Conservation (phyloP, 2,329 filamentous ascomycete genomes). For the Sclerotinia subarctica region DNA sequence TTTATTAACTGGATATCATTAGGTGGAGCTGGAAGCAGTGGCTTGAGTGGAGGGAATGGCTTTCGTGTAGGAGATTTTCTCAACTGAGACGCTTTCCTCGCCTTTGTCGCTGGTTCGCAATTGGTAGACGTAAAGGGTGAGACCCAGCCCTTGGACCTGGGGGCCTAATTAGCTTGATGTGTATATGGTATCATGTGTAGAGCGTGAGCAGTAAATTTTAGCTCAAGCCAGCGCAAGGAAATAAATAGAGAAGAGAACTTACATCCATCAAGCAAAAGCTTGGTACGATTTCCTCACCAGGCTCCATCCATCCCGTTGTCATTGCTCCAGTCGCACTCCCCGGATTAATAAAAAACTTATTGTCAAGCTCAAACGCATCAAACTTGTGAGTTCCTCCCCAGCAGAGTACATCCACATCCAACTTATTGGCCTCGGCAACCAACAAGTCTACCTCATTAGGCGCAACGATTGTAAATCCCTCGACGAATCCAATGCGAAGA, state of each 20-base stretch:
- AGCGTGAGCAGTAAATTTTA: background rate
- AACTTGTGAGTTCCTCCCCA: constrained; percentile 67
- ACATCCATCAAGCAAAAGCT: constrained; percentile 99
- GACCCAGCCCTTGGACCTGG: constrained; percentile 90
- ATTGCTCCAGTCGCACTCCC: constrained; percentile 65
- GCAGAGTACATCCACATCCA: constrained; percentile 67
- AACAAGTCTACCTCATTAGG: constrained; percentile 61
- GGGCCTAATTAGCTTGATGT: background rate
- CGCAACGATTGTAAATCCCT: constrained; percentile 66
- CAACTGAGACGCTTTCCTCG: constrained; percentile 74
- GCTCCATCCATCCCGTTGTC: constrained; percentile 54
- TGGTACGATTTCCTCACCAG: constrained; percentile 71
- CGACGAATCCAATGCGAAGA: constrained; percentile 63
- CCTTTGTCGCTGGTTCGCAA: constrained; percentile 74
- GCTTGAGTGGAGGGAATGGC: constrained; percentile 44
- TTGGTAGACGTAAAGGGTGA: constrained; percentile 94
- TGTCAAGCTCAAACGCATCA: constrained; percentile 70
- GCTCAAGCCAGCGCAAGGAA: background rate
- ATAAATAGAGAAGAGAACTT: constrained; percentile 43
- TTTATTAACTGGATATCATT: constrained; percentile 27
- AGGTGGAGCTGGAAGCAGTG: constrained; percentile 18
- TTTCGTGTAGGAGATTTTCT: constrained; percentile 85
- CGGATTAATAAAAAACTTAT: constrained; percentile 71
- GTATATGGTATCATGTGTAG: background rate
- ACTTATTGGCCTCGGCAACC: constrained; percentile 63